Evolutionary conservation across 73 alveolate species (phyloP), one percentile per base, ranked within the genome.

Genomic region (Loxodes magnus): DNA sequence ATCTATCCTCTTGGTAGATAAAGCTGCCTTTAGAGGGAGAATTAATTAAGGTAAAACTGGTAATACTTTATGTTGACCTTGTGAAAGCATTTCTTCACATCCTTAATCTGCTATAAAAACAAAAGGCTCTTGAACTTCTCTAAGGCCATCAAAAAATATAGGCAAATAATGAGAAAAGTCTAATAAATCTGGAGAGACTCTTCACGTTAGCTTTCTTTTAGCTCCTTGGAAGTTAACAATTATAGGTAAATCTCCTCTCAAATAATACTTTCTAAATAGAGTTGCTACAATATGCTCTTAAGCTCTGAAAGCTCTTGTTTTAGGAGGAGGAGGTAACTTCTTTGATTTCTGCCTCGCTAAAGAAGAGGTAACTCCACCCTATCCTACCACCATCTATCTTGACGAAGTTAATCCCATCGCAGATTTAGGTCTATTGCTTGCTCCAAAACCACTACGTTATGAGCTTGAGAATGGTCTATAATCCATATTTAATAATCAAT

Each of bases 41-140:
- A 92, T 86, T 66, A 92, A 70, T 68, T 89, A 90, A 14, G 99
- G 99, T 28, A 92, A 73, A 35, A 86, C 94, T 57, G 96, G 93
- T 37, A 89, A 87, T 36, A 92, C 74, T 76, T 89, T 92, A 25
- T 82, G 94, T 35, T 75, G 79, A 4, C 95, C 96, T 52, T 65
- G 66, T 17, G 69, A 74, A 37, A 89, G 84, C 30, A 88, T 61
- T 38, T 89, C 98, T 46, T 82, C 90, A 25, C 90, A 72, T 26
- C 97, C 97, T 55, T 85, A 52, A 46, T 81, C 94, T 63, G 97
- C 99, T 61, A 92, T 64, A 56, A 86, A 89, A 71, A 83, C 86
- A 57, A 89, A 92, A n/a, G 99, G 99, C 41, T 92, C 99, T 25
- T 90, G 85, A 12, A 75, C 71, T 58, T 92, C 99, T 69, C 97